Evolutionary conservation across 73 alveolate species (phyloP).

Genomic region (Durusdinium trenchii): DNA sequence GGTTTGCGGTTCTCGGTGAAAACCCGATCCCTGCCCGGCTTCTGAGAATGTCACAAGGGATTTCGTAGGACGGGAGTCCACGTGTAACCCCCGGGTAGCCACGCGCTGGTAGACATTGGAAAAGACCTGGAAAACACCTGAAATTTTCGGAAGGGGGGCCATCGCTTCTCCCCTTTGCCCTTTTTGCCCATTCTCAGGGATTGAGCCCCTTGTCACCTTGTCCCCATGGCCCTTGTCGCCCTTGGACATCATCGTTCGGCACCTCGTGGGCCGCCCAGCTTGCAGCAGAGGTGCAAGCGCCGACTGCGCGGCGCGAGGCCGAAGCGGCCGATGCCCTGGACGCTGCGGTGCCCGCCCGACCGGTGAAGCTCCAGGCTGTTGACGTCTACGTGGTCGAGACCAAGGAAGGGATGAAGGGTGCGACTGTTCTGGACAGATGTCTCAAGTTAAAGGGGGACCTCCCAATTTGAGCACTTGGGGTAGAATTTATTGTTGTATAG

Average conservation of each 20-base stretch:
- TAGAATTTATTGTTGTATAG: neutral
- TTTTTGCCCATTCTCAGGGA: too few relatives aligned
- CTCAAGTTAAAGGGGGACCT: neutral
- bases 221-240: too few relatives aligned
- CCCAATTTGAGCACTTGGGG: neutral
- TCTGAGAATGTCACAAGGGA: too few relatives aligned
- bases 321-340: constrained; percentile 50
- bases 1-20: too few relatives aligned
- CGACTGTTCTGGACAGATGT: neutral
- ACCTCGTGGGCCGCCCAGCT: constrained; percentile 88
- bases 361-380: neutral
- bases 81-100: too few relatives aligned
- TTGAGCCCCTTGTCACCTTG: too few relatives aligned
- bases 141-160: too few relatives aligned
- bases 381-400: neutral
- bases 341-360: neutral
- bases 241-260: neutral
- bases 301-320: constrained; percentile 60
- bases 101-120: too few relatives aligned
- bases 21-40: too few relatives aligned
- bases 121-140: too few relatives aligned
- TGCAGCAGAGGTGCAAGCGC: constrained; percentile 60
- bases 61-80: too few relatives aligned
- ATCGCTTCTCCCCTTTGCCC: too few relatives aligned
- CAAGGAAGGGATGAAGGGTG: neutral